Base-by-base conservation (phyloP, 495 filamentous ascomycete species). In the Penicillium taxi region DNA sequence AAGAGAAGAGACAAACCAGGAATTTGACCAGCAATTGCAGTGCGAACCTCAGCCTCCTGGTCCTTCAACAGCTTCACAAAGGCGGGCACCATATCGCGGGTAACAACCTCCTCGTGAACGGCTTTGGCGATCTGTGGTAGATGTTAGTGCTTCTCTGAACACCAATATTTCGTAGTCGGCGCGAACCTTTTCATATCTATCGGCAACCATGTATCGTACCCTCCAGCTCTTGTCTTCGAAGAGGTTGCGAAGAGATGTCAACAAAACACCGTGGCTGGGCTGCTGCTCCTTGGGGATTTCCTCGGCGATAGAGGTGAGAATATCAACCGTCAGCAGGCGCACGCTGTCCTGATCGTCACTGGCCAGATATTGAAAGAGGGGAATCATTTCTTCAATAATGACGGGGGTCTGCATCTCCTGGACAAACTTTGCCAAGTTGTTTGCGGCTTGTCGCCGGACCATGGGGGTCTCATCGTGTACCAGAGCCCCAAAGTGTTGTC, bases 181-280 rank as follows among this genome's bases (percentile, higher is more conserved):
- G 23, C 34, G 13, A 36, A 89, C 89, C 85, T 96, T 96, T 62
- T 96, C 91, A 53, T 94, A 98, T 63, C 87, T 75, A 61, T 98
- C 91, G 19, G 93, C 91, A 41, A 98, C 93, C 93, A 96, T 98
- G 60, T 96, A 98, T 58, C 91, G 75, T 32, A 98, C 91, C 49
- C 91, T 78, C 91, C 91, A 98, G 66, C 93, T 96, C 73, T 96
- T 96, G 58, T 98, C 91, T 54, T 95, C 89, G 63, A 96, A 95
- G 45, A 98, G 64, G 63, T 72, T 91, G 47, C 91, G 81, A 53
- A 98, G 63, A 35, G 91, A 87, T 14, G 84, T 87, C 50, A 98
- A 69, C 39, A 98, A 66, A 29, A 95, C 85, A 26, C 87, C 89
- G 57, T 96, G 90, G 69, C 88, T 96, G 24, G 83, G 80, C 63